phyloP scores from a whole-genome alignment of 768 basidiomycete genomes.

The Boletus huronensis region DNA sequence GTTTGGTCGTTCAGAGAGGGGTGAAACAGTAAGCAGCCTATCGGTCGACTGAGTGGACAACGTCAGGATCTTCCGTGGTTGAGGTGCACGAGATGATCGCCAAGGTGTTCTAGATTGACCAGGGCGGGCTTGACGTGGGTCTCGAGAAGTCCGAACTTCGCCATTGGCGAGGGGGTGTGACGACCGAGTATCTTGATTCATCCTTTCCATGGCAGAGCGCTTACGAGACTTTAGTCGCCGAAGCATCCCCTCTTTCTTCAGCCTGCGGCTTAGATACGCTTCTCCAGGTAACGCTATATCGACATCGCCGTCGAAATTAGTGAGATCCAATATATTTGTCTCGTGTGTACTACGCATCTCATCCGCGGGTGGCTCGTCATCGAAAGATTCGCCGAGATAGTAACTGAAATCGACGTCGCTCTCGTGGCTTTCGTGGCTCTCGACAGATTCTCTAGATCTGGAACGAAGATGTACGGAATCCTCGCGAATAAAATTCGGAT shows the following conservation, averaged over 20 bases:
- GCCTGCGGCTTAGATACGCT: constrained; percentile 42
- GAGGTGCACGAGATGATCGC: background rate
- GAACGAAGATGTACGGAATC: constrained; percentile 5
- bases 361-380: constrained; percentile 27
- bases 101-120: background rate
- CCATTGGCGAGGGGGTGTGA: background rate
- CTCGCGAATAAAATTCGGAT: constrained; percentile 26
- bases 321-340: constrained; percentile 58
- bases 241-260: constrained; percentile 62
- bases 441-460: constrained; percentile 26
- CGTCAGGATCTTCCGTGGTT: background rate
- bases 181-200: constrained; percentile 10
- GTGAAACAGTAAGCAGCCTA: constrained; percentile 17
- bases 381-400: constrained; percentile 36
- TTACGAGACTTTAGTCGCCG: constrained; percentile 47
- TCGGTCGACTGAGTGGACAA: constrained; percentile 20
- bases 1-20: constrained; percentile 16
- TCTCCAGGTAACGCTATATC: constrained; percentile 58
- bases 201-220: constrained; percentile 7
- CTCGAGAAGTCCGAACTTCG: background rate
- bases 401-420: constrained; percentile 42
- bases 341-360: constrained; percentile 40
- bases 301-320: constrained; percentile 77
- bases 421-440: constrained; percentile 30
- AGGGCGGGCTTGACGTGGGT: background rate